phyloP scores from a whole-genome alignment of 2,329 filamentous ascomycete species.

The Akanthomyces uredinophilus region DNA sequence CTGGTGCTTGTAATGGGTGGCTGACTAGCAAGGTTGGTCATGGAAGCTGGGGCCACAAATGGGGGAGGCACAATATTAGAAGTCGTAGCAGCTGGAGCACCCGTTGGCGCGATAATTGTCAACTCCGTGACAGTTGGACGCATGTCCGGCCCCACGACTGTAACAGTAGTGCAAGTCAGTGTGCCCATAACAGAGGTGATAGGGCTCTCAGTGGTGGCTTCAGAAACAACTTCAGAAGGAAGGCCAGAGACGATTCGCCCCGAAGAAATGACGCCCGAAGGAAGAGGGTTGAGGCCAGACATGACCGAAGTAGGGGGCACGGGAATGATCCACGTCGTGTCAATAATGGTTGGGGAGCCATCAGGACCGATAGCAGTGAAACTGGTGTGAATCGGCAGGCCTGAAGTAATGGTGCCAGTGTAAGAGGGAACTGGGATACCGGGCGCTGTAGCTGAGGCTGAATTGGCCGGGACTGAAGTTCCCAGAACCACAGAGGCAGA shows the following conservation, averaged over 20 bases:
- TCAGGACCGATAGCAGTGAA: slow-evolving; percentile 25
- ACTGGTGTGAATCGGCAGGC: slow-evolving; percentile 20
- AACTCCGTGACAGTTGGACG: slow-evolving; percentile 27
- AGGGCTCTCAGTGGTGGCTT: not conserved
- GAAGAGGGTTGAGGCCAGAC: slow-evolving; percentile 11
- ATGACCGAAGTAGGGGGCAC: slow-evolving; percentile 16
- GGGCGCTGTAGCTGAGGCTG: not conserved
- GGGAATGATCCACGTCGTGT: slow-evolving; percentile 23
- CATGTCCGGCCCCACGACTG: slow-evolving; percentile 25
- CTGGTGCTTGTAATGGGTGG: slow-evolving; percentile 15
- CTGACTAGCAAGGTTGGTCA: slow-evolving; percentile 31
- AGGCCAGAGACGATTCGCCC: not conserved
- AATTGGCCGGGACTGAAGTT: not conserved
- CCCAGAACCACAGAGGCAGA: not conserved
- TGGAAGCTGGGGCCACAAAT: slow-evolving; percentile 8
- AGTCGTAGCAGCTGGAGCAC: not conserved
- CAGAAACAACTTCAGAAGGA: not conserved
- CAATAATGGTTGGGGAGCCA: slow-evolving; percentile 26
- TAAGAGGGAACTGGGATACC: not conserved
- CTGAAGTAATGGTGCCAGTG: not conserved
- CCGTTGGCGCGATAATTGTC: slow-evolving; percentile 24
- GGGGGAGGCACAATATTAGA: slow-evolving; percentile 20
- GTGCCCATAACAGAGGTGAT: not conserved
- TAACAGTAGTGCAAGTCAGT: slow-evolving; percentile 28
- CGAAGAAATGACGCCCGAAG: not conserved